These are phyloP conservation scores for Rhodotorula graminis DNA, from an alignment of 768 basidiomycete genomes.

Conservation along the genomic window DNA sequence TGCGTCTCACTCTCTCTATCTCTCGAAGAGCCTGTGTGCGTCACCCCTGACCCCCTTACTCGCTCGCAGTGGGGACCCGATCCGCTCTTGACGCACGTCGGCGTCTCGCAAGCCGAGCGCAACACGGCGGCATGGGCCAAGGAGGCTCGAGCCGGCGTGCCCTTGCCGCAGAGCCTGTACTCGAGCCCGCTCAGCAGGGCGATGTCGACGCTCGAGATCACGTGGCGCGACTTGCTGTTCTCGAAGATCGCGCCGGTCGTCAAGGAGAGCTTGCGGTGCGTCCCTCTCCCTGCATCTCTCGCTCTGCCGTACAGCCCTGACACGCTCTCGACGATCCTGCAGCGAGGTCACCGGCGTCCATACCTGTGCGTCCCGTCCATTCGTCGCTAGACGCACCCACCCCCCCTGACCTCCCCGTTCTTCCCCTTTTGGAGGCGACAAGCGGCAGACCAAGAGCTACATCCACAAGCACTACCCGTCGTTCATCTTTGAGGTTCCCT, in stretches of 20 bases:
- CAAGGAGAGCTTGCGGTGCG: slow-evolving; percentile 39
- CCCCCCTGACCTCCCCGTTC: too few relatives aligned
- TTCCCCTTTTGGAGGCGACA: slow-evolving; percentile 32
- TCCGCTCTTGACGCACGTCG: slow-evolving; percentile 38
- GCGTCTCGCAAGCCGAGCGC: slow-evolving; percentile 36
- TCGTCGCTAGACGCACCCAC: not conserved
- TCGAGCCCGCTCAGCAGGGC: slow-evolving; percentile 42
- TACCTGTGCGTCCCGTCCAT: slow-evolving; percentile 22
- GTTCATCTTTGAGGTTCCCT: slow-evolving; percentile 41
- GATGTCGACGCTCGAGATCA: slow-evolving; percentile 40
- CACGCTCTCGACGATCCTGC: too few relatives aligned
- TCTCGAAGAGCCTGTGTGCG: not conserved
- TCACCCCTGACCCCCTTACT: not conserved
- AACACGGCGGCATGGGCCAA: slow-evolving; percentile 39
- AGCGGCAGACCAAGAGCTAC: slow-evolving; percentile 36
- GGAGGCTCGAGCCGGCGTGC: slow-evolving; percentile 18
- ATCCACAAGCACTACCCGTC: slow-evolving; percentile 33
- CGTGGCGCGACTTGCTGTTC: slow-evolving; percentile 38
- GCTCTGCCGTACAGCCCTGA: too few relatives aligned
- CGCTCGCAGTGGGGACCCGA: slow-evolving; percentile 44
- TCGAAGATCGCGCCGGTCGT: slow-evolving; percentile 26
- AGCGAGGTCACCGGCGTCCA: slow-evolving; percentile 42
- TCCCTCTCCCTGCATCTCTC: not conserved
- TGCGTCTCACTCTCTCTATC: not conserved
- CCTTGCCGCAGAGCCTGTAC: slow-evolving; percentile 41